Evolutionary conservation across 139 green algal species (phyloP).

Genomic region (Coccomyxa sp.): DNA sequence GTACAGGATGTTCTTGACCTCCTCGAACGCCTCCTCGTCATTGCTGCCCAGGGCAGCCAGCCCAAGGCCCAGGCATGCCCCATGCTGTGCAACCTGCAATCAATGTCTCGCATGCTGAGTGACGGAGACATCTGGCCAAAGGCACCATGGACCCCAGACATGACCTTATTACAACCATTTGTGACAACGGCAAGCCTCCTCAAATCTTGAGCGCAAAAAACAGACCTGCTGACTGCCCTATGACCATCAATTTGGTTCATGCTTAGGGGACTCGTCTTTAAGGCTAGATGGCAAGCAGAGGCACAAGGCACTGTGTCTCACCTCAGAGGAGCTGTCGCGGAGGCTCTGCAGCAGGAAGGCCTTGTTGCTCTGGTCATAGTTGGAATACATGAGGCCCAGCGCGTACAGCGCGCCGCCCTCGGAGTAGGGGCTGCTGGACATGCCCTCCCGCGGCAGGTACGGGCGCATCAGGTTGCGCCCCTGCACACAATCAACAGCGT

Average conservation of each 20-base stretch:
- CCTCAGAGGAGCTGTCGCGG: slow-evolving; percentile 75
- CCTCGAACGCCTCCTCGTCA: slow-evolving; percentile 87
- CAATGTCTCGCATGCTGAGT: too few species aligned
- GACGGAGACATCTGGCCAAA: too few species aligned
- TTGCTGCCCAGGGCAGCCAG: slow-evolving; percentile 83
- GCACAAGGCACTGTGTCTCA: too few species aligned
- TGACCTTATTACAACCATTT: too few species aligned
- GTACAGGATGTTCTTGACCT: slow-evolving; percentile 93
- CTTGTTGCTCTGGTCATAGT: slow-evolving; percentile 75
- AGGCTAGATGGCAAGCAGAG: too few species aligned
- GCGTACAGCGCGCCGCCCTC: slow-evolving; percentile 97
- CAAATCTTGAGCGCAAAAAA: too few species aligned
- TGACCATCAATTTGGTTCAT: too few species aligned
- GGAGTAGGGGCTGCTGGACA: slow-evolving; percentile 42
- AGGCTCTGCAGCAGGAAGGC: slow-evolving; percentile 86
- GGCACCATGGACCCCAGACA: too few species aligned
- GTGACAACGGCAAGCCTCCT: too few species aligned
- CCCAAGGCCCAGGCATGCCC: slow-evolving; percentile 93
- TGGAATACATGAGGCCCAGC: slow-evolving; percentile 94
- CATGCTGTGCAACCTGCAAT: slow-evolving; percentile 84
- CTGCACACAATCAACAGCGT: too few species aligned
- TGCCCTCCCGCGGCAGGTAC: slow-evolving; percentile 83
- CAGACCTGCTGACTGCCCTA: too few species aligned
- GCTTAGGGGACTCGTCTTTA: too few species aligned
- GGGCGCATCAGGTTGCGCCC: slow-evolving; percentile 80